phyloP scores from a whole-genome alignment of 73 alveolate species.

The Paramecium sonneborni region DNA sequence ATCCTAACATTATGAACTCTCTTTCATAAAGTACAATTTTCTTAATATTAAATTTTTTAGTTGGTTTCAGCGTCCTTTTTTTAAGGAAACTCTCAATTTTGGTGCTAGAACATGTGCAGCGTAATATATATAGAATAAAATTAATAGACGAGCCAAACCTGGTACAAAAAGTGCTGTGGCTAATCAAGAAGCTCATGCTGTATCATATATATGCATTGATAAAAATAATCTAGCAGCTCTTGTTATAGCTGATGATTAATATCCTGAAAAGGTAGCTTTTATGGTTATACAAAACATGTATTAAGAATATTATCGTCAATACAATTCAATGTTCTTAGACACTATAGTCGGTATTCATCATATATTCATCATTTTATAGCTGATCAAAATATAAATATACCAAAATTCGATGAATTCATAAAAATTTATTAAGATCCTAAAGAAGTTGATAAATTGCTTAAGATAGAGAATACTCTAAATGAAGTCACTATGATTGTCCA shows the following conservation, averaged over 20 bases:
- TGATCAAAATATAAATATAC: conserved; percentile 85
- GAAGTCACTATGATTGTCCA: conserved; percentile 90
- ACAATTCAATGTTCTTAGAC: conserved; percentile 23
- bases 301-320: conserved; percentile 74
- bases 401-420: conserved; percentile 78
- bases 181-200: conserved; percentile 80
- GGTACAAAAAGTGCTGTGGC: conserved; percentile 85
- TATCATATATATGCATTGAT: conserved; percentile 77
- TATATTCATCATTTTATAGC: conserved; percentile 58
- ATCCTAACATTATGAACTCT: conserved; percentile 70
- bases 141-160: conserved; percentile 74
- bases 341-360: conserved; percentile 39
- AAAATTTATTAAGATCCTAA: conserved; percentile 90
- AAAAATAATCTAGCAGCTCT: conserved; percentile 75
- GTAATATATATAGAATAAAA: background rate
- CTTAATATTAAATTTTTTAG: conserved; percentile 43
- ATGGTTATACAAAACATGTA: conserved; percentile 81
- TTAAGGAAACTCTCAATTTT: conserved; percentile 75
- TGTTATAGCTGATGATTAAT: conserved; percentile 90
- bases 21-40: conserved; percentile 75
- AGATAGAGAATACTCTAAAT: conserved; percentile 86
- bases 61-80: conserved; percentile 67
- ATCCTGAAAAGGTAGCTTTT: conserved; percentile 95
- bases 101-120: conserved; percentile 76
- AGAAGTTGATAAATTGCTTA: conserved; percentile 89